Evolutionary conservation across 805 yeast genomes (phyloP).

Genomic region (Teunomyces cretensis): DNA sequence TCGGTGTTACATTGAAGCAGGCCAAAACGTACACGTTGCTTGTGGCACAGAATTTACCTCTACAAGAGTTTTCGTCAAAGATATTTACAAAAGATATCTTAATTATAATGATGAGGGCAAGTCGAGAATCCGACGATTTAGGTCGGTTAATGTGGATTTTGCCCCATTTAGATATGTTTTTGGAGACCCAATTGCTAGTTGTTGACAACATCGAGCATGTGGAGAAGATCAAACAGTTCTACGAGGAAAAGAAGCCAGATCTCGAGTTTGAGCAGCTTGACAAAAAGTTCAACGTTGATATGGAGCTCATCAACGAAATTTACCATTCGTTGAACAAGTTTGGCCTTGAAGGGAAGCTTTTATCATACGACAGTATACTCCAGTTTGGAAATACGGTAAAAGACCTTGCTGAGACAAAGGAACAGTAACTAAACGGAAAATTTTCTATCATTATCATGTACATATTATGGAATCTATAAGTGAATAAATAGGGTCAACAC

Average conservation of each 20-base stretch:
- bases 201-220: constrained; percentile 6
- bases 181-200: constrained; percentile 5
- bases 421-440: background rate
- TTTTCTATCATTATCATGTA: constrained; percentile 4
- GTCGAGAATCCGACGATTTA: constrained; percentile 25
- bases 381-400: constrained; percentile 12
- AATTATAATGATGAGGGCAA: constrained; percentile 21
- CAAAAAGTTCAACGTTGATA: constrained; percentile 10
- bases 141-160: constrained; percentile 37
- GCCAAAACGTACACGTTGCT: constrained; percentile 10
- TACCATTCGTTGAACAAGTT: constrained; percentile 18
- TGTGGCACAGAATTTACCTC: constrained; percentile 11
- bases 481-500: background rate
- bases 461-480: constrained; percentile 4
- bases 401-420: background rate
- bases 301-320: constrained; percentile 17
- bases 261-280: background rate
- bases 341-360: constrained; percentile 30
- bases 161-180: constrained; percentile 31
- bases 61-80: constrained; percentile 13
- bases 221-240: constrained; percentile 7
- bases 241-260: constrained; percentile 4
- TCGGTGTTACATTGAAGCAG: constrained; percentile 4
- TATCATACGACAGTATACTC: constrained; percentile 18
- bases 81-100: constrained; percentile 23